These are phyloP conservation scores for Sabuloglossum arenarium DNA, from an alignment of 495 filamentous ascomycete genomes.

Conservation along the genomic window DNA sequence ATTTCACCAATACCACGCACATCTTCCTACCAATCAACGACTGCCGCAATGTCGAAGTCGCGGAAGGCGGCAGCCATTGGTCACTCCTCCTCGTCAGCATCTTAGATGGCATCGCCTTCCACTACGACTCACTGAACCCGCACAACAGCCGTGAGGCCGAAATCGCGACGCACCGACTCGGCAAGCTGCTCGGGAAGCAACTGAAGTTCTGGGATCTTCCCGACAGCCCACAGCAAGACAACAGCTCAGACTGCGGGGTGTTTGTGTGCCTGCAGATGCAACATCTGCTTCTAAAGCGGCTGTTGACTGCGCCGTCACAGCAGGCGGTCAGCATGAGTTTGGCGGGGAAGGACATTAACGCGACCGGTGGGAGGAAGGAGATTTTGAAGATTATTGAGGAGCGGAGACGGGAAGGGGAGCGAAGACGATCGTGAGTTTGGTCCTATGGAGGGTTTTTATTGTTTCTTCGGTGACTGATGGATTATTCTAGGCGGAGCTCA, in stretches of 20 bases:
- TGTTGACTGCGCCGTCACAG: slow-evolving; percentile 53
- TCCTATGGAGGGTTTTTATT: background rate
- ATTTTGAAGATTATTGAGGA: slow-evolving; percentile 74
- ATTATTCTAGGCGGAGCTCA: background rate
- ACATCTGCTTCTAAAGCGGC: slow-evolving; percentile 58
- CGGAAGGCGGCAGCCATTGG: slow-evolving; percentile 91
- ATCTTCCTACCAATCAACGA: slow-evolving; percentile 97
- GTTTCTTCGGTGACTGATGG: background rate
- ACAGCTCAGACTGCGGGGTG: slow-evolving; percentile 83
- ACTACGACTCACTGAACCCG: slow-evolving; percentile 80
- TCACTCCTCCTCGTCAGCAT: slow-evolving; percentile 76
- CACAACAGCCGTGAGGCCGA: slow-evolving; percentile 55
- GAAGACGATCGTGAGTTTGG: slow-evolving; percentile 46
- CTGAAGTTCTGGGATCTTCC: slow-evolving; percentile 55
- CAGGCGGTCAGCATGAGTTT: slow-evolving; percentile 91
- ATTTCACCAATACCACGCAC: slow-evolving; percentile 68
- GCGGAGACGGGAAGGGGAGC: slow-evolving; percentile 62
- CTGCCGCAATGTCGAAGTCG: slow-evolving; percentile 45
- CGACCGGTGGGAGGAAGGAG: slow-evolving; percentile 52
- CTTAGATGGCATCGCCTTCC: slow-evolving; percentile 79
- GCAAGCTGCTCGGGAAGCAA: slow-evolving; percentile 35
- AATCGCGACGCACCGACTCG: slow-evolving; percentile 38
- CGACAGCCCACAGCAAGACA: slow-evolving; percentile 82
- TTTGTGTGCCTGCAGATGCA: slow-evolving; percentile 91
- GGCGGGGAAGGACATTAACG: slow-evolving; percentile 59